Evolutionary conservation across 2,329 filamentous ascomycete species (phyloP).

Genomic region (Ophiocordyceps sinensis): DNA sequence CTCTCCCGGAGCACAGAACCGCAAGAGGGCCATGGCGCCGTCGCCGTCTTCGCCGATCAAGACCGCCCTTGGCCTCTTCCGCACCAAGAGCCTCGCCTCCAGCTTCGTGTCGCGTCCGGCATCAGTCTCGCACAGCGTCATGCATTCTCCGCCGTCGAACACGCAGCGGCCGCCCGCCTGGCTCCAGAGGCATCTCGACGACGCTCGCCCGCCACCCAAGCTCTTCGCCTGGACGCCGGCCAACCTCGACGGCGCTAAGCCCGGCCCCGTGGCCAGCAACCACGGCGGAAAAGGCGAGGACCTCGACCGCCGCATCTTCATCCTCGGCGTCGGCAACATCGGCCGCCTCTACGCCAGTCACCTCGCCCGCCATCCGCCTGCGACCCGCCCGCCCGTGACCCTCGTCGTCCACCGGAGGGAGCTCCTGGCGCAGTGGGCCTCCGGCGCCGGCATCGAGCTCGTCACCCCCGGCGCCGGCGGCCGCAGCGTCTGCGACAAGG

Average conservation of each 20-base stretch:
- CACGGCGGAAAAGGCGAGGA: constrained; percentile 2
- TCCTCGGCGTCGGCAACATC: constrained; percentile 70
- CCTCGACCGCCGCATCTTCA: constrained; percentile 44
- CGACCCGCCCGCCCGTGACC: constrained; percentile 51
- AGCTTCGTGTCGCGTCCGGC: too few relatives aligned
- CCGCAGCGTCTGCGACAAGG: constrained; percentile 13
- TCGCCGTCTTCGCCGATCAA: too few relatives aligned
- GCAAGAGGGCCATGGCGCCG: too few relatives aligned
- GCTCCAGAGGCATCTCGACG: constrained; percentile 16
- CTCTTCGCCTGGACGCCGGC: constrained; percentile 21
- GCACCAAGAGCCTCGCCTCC: too few relatives aligned
- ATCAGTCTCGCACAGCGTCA: background rate
- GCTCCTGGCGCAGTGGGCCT: constrained; percentile 32
- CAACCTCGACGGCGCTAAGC: constrained; percentile 11
- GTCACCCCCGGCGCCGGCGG: constrained; percentile 18
- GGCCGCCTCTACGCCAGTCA: constrained; percentile 66
- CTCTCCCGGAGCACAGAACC: too few relatives aligned
- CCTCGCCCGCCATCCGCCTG: constrained; percentile 41
- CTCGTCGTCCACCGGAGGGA: constrained; percentile 57
- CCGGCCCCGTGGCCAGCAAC: background rate
- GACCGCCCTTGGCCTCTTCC: too few relatives aligned
- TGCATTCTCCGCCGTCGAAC: background rate
- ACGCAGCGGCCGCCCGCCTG: constrained; percentile 10
- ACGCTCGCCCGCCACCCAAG: constrained; percentile 13
- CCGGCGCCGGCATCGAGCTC: constrained; percentile 29